Evolutionary conservation across 176 grass and related monocot species (phyloP).

Genomic region (Neostapfia colusana): DNA sequence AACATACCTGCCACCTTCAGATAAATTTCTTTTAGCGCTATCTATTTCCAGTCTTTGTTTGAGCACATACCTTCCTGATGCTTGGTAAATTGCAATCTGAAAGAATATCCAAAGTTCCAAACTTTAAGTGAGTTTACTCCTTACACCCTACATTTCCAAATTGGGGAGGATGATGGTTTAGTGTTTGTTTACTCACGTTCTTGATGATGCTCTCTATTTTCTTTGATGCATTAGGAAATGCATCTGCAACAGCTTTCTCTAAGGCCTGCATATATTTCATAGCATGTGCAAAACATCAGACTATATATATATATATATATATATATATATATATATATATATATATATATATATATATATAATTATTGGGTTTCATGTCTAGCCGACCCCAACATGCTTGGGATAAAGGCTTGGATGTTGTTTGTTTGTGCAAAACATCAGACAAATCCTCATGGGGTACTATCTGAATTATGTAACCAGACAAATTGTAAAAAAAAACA

Average conservation of each 20-base stretch:
- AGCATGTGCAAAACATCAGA: constrained; percentile 29
- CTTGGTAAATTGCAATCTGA: constrained; percentile 89
- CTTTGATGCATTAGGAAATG: constrained; percentile 62
- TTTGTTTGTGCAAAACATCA: constrained; percentile 31
- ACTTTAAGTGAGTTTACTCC: constrained; percentile 13
- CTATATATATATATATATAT: too few species aligned
- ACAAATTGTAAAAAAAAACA: not conserved
- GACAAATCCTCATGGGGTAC: not conserved
- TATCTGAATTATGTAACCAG: constrained; percentile 9
- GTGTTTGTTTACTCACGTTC: constrained; percentile 65
- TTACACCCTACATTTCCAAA: constrained; percentile 1
- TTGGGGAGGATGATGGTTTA: not conserved
- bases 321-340: too few species aligned
- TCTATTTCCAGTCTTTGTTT: constrained; percentile 68
- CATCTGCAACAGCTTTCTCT: constrained; percentile 83
- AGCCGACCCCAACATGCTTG: too few species aligned
- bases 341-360: too few species aligned
- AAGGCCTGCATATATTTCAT: constrained; percentile 62
- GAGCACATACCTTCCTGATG: constrained; percentile 76
- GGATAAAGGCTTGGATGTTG: too few species aligned
- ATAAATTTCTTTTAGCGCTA: constrained; percentile 53
- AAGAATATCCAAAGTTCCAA: constrained; percentile 40
- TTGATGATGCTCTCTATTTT: constrained; percentile 82
- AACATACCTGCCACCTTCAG: constrained; percentile 59
- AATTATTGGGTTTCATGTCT: too few species aligned